Conservation (phyloP, 148 eudicot species). For the Arctostaphylos glauca region DNA sequence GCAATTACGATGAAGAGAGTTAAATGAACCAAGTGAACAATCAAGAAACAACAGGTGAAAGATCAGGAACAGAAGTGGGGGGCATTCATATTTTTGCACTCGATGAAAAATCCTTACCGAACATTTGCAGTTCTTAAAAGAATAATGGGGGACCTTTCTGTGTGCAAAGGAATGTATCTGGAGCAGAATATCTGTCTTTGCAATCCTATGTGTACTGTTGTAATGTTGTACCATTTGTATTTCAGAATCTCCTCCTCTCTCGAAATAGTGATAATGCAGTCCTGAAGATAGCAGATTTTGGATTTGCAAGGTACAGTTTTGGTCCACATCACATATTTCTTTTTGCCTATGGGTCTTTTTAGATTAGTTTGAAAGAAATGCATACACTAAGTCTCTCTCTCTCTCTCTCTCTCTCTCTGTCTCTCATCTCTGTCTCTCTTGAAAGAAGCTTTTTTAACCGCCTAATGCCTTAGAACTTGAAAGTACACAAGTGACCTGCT, state of each 20-base stretch:
- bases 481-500: neutral
- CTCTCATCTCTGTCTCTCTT: neutral
- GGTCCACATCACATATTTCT: neutral
- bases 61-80: neutral
- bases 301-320: constrained; percentile 80
- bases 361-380: neutral
- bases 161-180: neutral
- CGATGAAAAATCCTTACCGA: neutral
- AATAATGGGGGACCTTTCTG: neutral
- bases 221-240: constrained; percentile 18
- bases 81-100: neutral
- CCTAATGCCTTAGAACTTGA: neutral
- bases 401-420: neutral
- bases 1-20: neutral
- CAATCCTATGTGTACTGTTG: neutral
- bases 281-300: constrained; percentile 97
- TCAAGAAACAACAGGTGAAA: neutral
- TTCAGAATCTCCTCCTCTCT: constrained; percentile 86
- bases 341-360: neutral
- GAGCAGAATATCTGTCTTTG: neutral
- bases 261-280: constrained; percentile 53
- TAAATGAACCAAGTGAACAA: neutral
- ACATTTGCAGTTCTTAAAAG: neutral
- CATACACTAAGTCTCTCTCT: neutral
- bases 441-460: neutral